Evolutionary conservation across 495 filamentous ascomycete genomes (phyloP).

Genomic region (Aspergillus asperescens): DNA sequence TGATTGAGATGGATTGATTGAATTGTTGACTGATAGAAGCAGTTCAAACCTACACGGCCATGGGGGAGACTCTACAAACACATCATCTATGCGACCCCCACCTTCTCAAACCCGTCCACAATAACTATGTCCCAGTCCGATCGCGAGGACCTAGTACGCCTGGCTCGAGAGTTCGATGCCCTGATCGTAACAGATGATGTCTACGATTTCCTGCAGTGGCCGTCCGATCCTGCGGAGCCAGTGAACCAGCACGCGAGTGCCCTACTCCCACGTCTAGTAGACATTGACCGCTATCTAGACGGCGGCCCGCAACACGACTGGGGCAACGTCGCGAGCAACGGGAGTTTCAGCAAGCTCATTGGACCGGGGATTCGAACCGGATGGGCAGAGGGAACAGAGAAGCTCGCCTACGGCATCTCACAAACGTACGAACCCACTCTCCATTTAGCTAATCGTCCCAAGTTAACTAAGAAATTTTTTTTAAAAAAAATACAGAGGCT

Average conservation of each 20-base stretch:
- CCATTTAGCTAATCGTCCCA: not conserved
- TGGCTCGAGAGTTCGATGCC: conserved; percentile 70
- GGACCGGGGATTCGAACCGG: conserved; percentile 74
- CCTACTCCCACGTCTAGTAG: conserved; percentile 63
- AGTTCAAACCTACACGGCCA: conserved; percentile 37
- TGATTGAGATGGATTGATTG: not conserved
- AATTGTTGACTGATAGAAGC: conserved; percentile 18
- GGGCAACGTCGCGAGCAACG: conserved; percentile 75
- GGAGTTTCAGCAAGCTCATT: conserved; percentile 79
- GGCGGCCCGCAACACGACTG: conserved; percentile 53
- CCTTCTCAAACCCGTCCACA: conserved; percentile 75
- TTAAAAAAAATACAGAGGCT: conserved; percentile 48
- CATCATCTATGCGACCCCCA: conserved; percentile 78
- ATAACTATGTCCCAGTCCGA: conserved; percentile 62
- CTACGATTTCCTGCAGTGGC: conserved; percentile 83
- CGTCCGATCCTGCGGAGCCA: conserved; percentile 27
- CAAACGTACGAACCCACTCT: conserved; percentile 48
- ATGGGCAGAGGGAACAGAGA: conserved; percentile 71
- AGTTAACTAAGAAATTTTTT: too few relatives aligned
- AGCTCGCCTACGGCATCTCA: conserved; percentile 60
- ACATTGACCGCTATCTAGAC: conserved; percentile 63
- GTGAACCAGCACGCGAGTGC: conserved; percentile 34
- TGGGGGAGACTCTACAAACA: conserved; percentile 71
- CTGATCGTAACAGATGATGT: conserved; percentile 84
- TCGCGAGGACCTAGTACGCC: conserved; percentile 54